Base-by-base conservation (phyloP, 2,329 filamentous ascomycete genomes). In the Talaromyces rugulosus region DNA sequence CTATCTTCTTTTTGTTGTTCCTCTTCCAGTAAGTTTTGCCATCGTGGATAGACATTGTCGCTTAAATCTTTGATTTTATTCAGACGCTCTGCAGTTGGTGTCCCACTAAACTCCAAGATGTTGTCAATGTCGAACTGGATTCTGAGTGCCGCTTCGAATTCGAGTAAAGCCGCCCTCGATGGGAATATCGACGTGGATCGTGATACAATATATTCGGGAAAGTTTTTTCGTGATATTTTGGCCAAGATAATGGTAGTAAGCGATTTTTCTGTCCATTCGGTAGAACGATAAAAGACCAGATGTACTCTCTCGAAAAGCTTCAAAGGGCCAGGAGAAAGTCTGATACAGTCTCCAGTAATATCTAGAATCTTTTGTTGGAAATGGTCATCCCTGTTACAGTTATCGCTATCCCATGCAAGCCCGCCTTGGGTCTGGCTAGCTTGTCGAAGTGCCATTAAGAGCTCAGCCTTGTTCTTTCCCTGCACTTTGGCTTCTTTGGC, bases 181-280 rank as follows among this genome's bases (percentile, higher is more conserved):
- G 87, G 75, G 70, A 99, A 99, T 3, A 99, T 96, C 62, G 92
- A 96, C 30, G 89, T 86, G 0, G 92, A 96, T 36, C 95, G 87
- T 63, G 90, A 96, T 5, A 98, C 93, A 27, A 98, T 85, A 70
- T 96, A 99, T 3, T 89, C 82, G 0, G 94, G 93, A 66, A 97
- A 99, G 72, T 93, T 95, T 40, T 91, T 85, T 51, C 87, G 85
- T 1, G 93, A 91, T 62, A 96, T 96, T 66, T 94, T 93, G 7
- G 95, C 91, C 5, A 99, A 83, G 52, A 99, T 96, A 59, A 98
- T 94, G 0, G 93, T 94, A 1, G 92, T 98, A 14, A 99, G 80
- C 1, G 94, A 97, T 74, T 96, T 98, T 69, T 98, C 94, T 0
- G 93, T 96, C 95, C 95, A 99, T 73, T 96, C 91, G 0, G 92